Base-by-base conservation (phyloP, 1,284 basidiomycete species). In the Tilletiopsis washingtonensis region DNA sequence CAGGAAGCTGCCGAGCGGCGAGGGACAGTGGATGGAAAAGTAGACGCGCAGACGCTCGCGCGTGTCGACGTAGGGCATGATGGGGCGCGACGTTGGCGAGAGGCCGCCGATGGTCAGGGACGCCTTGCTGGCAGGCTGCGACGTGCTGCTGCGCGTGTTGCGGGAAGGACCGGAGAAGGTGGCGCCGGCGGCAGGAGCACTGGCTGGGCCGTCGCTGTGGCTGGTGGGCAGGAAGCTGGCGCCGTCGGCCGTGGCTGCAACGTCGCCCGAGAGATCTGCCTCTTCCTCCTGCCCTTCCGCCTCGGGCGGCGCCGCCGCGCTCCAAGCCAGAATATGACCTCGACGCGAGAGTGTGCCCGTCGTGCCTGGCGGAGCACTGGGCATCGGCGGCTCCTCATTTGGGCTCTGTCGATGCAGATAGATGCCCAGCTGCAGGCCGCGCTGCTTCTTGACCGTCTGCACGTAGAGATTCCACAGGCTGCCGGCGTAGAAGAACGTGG, bases 391-490 rank as follows among this genome's bases (percentile, higher is more conserved):
- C 17, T 80, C 78, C 56, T 86, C 86, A 38, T 84, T 79, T 52
- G 77, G 81, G 27, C 82, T 85, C 73, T 91, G 88, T 9, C 90
- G 80, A 68, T 91, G 88, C 2, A 96, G 78, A 65, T 94, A 96
- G 43, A 94, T 82, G 1, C 91, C 90, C 0, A 94, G 78, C 70
- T 94, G 89, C 1, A 81, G 80, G 29, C 77, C 77, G 51, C 78
- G 78, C 62, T 83, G 85, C 76, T 84, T 84, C 54, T 81, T 79
- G 39, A 85, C 81, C 43, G 88, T 81, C 69, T 93, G 89, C 32
- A 91, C 83, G 67, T 93, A 94, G 4, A 90, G 82, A 59, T 90
- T 89, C 34, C 85, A 88, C 32, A 88, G 77, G 3, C 84, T 86
- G 46, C 82, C 65, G 3, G 77, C 58, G 54, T 78, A 77, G 53